Evolutionary conservation across 257 asterid genomes (phyloP).

Genomic region (Forsythia suspensa): DNA sequence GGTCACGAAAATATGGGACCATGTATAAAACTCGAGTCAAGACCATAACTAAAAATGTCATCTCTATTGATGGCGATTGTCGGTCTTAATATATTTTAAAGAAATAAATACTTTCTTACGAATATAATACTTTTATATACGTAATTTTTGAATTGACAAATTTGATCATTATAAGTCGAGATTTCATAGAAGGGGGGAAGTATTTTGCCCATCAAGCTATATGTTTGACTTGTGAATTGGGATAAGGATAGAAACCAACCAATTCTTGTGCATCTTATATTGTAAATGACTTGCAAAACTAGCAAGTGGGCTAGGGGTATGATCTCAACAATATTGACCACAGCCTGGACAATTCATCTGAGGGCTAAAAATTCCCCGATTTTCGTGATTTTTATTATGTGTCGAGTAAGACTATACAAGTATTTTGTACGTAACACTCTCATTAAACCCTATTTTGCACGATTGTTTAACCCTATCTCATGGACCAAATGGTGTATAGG

Average conservation of each 20-base stretch:
- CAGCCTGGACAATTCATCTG: neutral
- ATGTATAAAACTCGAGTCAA: slow-evolving; percentile 14
- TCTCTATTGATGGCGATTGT: slow-evolving; percentile 12
- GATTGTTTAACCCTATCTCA: neutral
- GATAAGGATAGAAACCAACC: slow-evolving; percentile 23
- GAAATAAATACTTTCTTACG: too few relatives aligned
- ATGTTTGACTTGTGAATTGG: neutral
- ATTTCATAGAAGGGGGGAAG: neutral
- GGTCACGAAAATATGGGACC: slow-evolving; percentile 28
- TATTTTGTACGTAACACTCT: neutral
- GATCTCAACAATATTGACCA: slow-evolving; percentile 8
- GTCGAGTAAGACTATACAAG: neutral
- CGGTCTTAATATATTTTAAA: neutral
- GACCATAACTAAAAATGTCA: neutral
- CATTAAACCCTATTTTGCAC: neutral
- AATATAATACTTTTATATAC: too few relatives aligned
- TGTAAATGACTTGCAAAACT: slow-evolving; percentile 6
- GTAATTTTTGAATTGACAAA: too few relatives aligned
- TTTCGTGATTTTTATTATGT: neutral
- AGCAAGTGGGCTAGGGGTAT: slow-evolving; percentile 39
- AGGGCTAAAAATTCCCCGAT: neutral
- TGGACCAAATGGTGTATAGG: neutral
- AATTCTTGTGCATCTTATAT: slow-evolving; percentile 27
- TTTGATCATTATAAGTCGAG: too few relatives aligned
- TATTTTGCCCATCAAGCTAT: neutral